Base-by-base conservation (phyloP, 208 protist species). In the Wallacemonas rigidus region DNA sequence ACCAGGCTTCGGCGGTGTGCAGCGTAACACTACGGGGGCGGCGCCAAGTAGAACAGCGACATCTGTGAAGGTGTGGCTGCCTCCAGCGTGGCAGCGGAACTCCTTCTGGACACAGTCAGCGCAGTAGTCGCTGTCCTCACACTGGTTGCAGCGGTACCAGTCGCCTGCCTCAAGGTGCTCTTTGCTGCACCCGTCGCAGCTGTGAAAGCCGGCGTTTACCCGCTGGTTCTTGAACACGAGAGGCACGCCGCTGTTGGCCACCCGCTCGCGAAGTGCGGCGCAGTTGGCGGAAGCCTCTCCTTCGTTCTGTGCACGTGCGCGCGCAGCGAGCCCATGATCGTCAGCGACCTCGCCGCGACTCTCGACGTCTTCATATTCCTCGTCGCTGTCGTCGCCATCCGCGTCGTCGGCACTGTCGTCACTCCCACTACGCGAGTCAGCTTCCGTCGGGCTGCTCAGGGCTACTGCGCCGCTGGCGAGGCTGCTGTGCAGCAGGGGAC, bases 81-180 rank as follows among this genome's bases (percentile, higher is more conserved):
- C 76, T 36, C 53, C 72, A 35, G 61, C 45, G 76, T 93, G 85
- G n/a, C 80, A 67, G 9, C 63, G 69, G 69, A 72, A 82, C 39
- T 85, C 63, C 39, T 80, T 72, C 39, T 93, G 69, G 2, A 96
- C 15, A 55, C 92, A 96, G 39, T 72, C 51, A 12, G 71, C 76
- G 80, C 92, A 96, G 67, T 85, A 89, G 73, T 96, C 92, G 36
- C 75, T 80, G 62, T 96, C 88, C 1, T 41, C 7, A 65, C 89
- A 94, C 36, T 87, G 81, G 68, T 96, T 94, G 80, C 92, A 95
- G 47, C 86, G 87, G 67, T 86, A 96, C 92, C 92, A 96, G 67
- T 92, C 80, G 1, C 76, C 80, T 1, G 77, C 76, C 14, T 51
- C 0, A 11, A 67, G 64, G 53, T 77, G 84, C 11, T 39, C 61